Base-by-base conservation (phyloP, 2,329 filamentous ascomycete species). In the Ascochyta lentis region DNA sequence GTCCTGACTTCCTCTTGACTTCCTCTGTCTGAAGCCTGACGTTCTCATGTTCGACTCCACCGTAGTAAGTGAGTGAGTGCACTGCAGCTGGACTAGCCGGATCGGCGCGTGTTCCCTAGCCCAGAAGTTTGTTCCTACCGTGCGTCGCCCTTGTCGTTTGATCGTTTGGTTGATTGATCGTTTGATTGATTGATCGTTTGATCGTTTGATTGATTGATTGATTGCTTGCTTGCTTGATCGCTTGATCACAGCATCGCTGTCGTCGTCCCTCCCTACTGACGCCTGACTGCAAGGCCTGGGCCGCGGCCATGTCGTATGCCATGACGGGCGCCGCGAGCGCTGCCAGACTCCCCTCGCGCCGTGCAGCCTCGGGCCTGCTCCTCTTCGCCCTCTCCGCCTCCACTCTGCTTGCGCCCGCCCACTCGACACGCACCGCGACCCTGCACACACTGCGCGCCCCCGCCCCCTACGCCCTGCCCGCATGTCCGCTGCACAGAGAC, bases 291-390 rank as follows among this genome's bases (percentile, higher is more conserved):
- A 56, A 72, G 69, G 65, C 65, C 58, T 71, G 64, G 72, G 72
- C 70, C 65, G 62, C 64, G 70, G 71, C 70, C 73, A 75, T 75
- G 73, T 70, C 70, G 63, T 64, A 69, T 66, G 70, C 71, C 42
- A 68, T 71, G 24, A 60, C 67, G 55, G 67, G 69, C 59, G 65
- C 66, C 40, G 61, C 66, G 44, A 56, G 58, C 59, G 45, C 62
- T 51, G 63, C 57, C 58, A 60, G 64, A 43, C 64, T 66, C 29
- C 51, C 55, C 53, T 63, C 70, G 46, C 66, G 57, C 56, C 64
- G 62, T 52, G 61, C 68, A 48, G 58, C 67, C 13, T 64, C 70
- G 12, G 59, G 68, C 35, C 61, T 74, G 51, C 58, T 75, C 29
- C 61, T 73, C 45, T 55, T 72, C 56, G 68, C 64, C 45, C 67